A percentile compares a stretch with the other conserved stretches of the same genome.
These are phyloP conservation scores for Globisporangium polare DNA, from an alignment of 352 stramenopile species.

Conservation along the genomic window DNA sequence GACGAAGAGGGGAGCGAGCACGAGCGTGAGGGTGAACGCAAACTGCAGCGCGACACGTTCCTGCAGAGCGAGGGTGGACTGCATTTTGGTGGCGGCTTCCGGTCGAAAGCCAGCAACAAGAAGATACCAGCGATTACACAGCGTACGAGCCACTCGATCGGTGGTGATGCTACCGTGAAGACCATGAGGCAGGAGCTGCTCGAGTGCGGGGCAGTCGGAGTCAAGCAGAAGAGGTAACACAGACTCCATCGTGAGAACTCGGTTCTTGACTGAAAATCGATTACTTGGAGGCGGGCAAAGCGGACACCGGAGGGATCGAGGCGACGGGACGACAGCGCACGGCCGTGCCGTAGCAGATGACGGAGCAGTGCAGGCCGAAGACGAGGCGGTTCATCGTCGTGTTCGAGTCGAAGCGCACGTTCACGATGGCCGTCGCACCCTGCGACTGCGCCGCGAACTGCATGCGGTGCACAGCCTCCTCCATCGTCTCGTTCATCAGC, in stretches of 20 bases:
- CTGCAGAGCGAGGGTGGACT: constrained; percentile 15
- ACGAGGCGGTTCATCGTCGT: constrained; percentile 85
- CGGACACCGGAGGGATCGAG: constrained; percentile 5
- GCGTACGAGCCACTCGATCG: background rate
- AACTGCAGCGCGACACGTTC: constrained; percentile 13
- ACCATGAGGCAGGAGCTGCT: background rate
- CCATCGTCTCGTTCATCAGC: constrained; percentile 81
- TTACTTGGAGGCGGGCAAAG: background rate
- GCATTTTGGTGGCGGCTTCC: constrained; percentile 39
- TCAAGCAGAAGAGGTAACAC: background rate
- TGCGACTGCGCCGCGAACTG: constrained; percentile 69
- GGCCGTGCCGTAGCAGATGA: constrained; percentile 77
- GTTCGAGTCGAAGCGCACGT: constrained; percentile 81
- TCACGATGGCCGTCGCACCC: constrained; percentile 72
- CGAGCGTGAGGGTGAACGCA: background rate
- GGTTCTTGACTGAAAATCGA: background rate
- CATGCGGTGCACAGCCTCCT: constrained; percentile 73
- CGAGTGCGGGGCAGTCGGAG: background rate
- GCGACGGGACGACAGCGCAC: constrained; percentile 49
- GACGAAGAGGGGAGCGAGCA: background rate
- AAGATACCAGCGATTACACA: background rate
- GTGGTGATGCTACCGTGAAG: background rate
- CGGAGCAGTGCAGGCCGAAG: constrained; percentile 78
- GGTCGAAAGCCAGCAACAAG: constrained; percentile 6
- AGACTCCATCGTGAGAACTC: background rate